phyloP scores from a whole-genome alignment of 2,329 filamentous ascomycete genomes.

The Arthrobotrys entomopaga region DNA sequence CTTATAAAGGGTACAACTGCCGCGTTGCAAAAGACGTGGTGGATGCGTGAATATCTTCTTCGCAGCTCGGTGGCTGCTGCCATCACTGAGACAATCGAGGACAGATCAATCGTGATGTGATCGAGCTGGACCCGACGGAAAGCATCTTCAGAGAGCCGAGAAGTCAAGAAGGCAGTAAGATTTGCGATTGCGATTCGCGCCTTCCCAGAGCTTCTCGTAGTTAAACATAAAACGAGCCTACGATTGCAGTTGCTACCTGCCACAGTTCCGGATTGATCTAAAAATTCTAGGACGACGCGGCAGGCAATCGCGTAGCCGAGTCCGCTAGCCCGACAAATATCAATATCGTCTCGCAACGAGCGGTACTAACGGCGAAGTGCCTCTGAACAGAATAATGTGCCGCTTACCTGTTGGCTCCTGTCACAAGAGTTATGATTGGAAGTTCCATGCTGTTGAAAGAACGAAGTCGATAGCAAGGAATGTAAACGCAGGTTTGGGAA shows the following conservation, averaged over 20 bases:
- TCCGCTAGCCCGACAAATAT: constrained; percentile 20
- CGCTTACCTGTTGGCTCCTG: constrained; percentile 47
- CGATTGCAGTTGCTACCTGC: constrained; percentile 48
- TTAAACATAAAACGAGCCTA: constrained; percentile 55
- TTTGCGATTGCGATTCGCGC: constrained; percentile 49
- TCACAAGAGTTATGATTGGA: constrained; percentile 37
- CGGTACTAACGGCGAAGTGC: no score
- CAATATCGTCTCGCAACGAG: no score
- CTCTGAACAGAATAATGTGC: background rate
- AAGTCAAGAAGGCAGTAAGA: constrained; percentile 50
- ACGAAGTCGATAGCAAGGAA: constrained; percentile 9
- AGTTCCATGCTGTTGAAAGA: background rate
- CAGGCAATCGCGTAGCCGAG: constrained; percentile 52
- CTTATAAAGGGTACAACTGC: constrained; percentile 87
- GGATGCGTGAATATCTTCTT: constrained; percentile 72
- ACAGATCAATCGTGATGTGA: constrained; percentile 57
- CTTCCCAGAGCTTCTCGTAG: constrained; percentile 57
- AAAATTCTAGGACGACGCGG: constrained; percentile 43
- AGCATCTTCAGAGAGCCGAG: constrained; percentile 16
- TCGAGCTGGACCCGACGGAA: constrained; percentile 45
- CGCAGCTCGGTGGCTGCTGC: constrained; percentile 37
- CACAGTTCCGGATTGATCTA: no score
- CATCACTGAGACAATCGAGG: constrained; percentile 55
- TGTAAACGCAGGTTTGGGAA: background rate
- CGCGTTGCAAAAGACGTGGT: constrained; percentile 84